Evolutionary conservation across 176 grass and related monocot genomes (phyloP).

Genomic region (Bothriochloa decipiens): DNA sequence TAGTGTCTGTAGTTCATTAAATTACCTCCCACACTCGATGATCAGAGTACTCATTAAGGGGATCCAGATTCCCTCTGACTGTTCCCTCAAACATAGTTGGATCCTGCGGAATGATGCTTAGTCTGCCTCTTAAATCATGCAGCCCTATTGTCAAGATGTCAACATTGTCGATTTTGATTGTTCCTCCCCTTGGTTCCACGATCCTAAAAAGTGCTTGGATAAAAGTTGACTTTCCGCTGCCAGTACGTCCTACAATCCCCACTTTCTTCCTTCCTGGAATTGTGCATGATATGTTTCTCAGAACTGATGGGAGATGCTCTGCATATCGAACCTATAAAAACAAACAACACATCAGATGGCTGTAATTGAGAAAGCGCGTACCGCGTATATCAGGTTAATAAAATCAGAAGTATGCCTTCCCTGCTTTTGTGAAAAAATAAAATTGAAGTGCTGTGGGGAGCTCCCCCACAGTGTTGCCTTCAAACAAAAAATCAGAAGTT

Average conservation of each 20-base stretch:
- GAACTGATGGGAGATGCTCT: constrained; percentile 89
- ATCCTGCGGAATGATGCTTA: constrained; percentile 97
- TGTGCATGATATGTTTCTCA: constrained; percentile 85
- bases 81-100: constrained; percentile 92
- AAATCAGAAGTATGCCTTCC: not conserved
- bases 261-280: constrained; percentile 95
- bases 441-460: too few species aligned
- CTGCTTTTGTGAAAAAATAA: not conserved
- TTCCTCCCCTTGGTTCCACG: constrained; percentile 81
- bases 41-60: constrained; percentile 79
- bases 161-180: constrained; percentile 80
- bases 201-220: constrained; percentile 88
- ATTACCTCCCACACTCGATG: constrained; percentile 87
- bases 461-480: too few species aligned
- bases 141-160: constrained; percentile 88
- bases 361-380: constrained; percentile 13
- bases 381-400: not conserved
- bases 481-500: too few species aligned
- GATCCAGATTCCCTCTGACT: constrained; percentile 91
- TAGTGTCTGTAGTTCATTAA: constrained; percentile 28
- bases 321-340: constrained; percentile 89
- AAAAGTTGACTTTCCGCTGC: constrained; percentile 90
- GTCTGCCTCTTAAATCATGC: constrained; percentile 82
- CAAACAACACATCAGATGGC: constrained; percentile 24
- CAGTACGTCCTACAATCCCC: constrained; percentile 89